Evolutionary conservation across 1,284 basidiomycete species (phyloP), one percentile per base, ranked within the genome.

Genomic region (Apiotrichum mycotoxinovorans): DNA sequence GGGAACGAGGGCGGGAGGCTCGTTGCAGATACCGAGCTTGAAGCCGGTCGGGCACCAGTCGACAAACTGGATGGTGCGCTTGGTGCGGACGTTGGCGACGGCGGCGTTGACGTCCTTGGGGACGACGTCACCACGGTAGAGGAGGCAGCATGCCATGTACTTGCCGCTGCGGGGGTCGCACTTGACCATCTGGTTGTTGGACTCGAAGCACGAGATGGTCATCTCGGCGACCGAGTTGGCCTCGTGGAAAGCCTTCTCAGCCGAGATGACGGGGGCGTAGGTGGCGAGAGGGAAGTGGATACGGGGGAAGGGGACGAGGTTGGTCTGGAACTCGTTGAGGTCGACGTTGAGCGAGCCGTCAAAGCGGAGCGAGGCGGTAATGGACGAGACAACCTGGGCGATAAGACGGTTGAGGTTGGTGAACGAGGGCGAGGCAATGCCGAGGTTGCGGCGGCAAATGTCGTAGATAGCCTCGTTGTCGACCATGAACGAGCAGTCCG

Each of bases 11-110:
- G 91, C 89, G 25, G 95, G 85, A 48, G 95, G 86, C 78, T 98
- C 94, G 76, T 94, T 94, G 83, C 95, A 98, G 79, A 98, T 90
- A 78, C 94, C 94, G 64, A 95, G 86, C 84, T 84, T 96, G 95
- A 88, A 97, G 85, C 76, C 94, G 85, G 94, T 97, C 49, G 93
- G 92, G 81, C 95, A 98, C 95, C 95, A 98, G 78, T 98, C 95
- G 63, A 93, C 91, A 65, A 79, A 79, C 76, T 96, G 93, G 72
- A 98, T 97, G 33, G 92, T 94, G 68, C 88, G 86, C 84, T 93
- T 95, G 61, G 93, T 97, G 84, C 95, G 97, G 82, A 98, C 91
- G 70, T 84, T 88, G 55, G 89, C 87, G 66, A 98, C 89, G 58
- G 95, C 94, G 60, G 89, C 86, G 70, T 94, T 91, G 72, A 88